Evolutionary conservation across 2,329 filamentous ascomycete genomes (phyloP), one percentile per base, ranked within the genome.

Genomic region (Aspergillus persii): DNA sequence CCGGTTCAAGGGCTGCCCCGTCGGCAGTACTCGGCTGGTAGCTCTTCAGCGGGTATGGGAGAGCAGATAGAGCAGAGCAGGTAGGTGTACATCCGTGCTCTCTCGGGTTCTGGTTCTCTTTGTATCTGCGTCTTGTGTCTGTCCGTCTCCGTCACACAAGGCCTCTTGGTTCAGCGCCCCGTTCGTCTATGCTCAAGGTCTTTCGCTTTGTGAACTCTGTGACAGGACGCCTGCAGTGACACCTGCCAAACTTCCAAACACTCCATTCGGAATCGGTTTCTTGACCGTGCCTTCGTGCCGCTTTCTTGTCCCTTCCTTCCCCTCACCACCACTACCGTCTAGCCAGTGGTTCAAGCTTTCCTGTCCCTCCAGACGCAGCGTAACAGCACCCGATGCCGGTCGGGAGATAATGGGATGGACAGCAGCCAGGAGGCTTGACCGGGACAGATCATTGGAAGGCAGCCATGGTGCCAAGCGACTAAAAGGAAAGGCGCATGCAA

Each of bases 401-500:
- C 47, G 54, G 54, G 54, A 50, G 54, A 31, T 50, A 50, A 56
- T 30, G 30, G 44, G 44, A 55, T 8, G 46, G 31, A 55, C 27
- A n/a, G 23, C 31, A 41, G 23, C 56, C 31, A 36, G 50, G 23
- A 29, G 30, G 29, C 46, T 23, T 27, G 47, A 36, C 11, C 8
- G 23, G 54, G 8, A n/a, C 44, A 26, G 33, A 23, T n/a, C 36
- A 41, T 56, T 50, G 54, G 54, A 30, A 41, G 49, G 36, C 41
- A 44, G 54, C 51, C 26, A 52, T 52, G 29, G 26, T 46, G 49
- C 49, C 53, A 56, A 53, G 53, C 53, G 54, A 47, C 54, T 55
- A 51, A 56, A 52, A 52, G 36, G 4, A 41, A 41, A 26, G 49
- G 50, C 33, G 55, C 41, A 61, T 61, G 59, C 59, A 58, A 56